Evolutionary conservation across 1,139 yeast species (phyloP).

Genomic region (Yamadazyma songkhlaensis): DNA sequence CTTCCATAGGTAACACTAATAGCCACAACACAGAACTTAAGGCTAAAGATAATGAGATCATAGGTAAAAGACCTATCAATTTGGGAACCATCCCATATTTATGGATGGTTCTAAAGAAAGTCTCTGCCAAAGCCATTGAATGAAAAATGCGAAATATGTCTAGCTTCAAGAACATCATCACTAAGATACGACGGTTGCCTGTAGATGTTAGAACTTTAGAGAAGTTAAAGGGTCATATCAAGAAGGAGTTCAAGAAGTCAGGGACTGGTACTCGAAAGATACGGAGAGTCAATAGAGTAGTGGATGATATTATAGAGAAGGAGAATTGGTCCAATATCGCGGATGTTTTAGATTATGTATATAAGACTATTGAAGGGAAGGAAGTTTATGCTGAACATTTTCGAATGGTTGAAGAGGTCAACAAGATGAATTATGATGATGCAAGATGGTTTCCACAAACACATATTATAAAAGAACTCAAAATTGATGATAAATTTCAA

Average conservation of each 20-base stretch:
- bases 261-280: not conserved
- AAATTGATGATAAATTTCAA: conserved; percentile 9
- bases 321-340: conserved; percentile 27
- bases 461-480: conserved; percentile 32
- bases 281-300: conserved; percentile 5
- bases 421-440: conserved; percentile 17
- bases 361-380: conserved; percentile 17
- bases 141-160: conserved; percentile 1
- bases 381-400: conserved; percentile 11
- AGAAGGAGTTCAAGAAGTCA: conserved; percentile 7
- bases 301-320: conserved; percentile 27
- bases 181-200: conserved; percentile 26
- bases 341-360: conserved; percentile 26
- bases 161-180: conserved; percentile 12
- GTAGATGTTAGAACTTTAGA: conserved; percentile 17
- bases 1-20: conserved; percentile 70
- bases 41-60: conserved; percentile 58
- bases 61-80: conserved; percentile 55
- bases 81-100: conserved; percentile 60
- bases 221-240: conserved; percentile 4
- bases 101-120: conserved; percentile 49
- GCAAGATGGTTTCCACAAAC: conserved; percentile 34
- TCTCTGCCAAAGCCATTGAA: conserved; percentile 59
- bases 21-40: conserved; percentile 67
- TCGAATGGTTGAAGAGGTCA: conserved; percentile 22